These are phyloP conservation scores for Capsella bursapastoris DNA, from an alignment of 345 rosid species.

Conservation along the genomic window DNA sequence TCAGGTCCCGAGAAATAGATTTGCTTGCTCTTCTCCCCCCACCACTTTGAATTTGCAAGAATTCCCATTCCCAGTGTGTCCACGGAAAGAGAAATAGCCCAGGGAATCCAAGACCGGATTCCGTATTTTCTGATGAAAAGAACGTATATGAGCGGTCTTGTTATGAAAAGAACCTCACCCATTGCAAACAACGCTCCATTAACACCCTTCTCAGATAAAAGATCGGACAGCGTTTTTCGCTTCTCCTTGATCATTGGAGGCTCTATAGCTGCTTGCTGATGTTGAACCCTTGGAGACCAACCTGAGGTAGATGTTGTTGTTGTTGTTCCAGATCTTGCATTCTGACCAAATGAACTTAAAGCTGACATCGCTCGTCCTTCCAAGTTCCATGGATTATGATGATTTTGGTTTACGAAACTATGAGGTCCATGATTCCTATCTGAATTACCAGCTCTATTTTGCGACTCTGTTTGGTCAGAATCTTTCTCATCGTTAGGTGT, in stretches of 20 bases:
- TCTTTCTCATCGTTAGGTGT: constrained; percentile 64
- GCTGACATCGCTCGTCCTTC: constrained; percentile 89
- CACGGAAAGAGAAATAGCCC: constrained; percentile 81
- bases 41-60: constrained; percentile 46
- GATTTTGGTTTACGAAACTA: constrained; percentile 43
- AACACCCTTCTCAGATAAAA: constrained; percentile 74
- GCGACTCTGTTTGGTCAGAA: constrained; percentile 47
- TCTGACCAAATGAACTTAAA: constrained; percentile 75
- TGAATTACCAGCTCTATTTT: constrained; percentile 39
- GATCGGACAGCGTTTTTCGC: constrained; percentile 47
- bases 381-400: constrained; percentile 56
- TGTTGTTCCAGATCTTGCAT: constrained; percentile 56
- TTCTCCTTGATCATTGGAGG: constrained; percentile 52
- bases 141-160: constrained; percentile 93
- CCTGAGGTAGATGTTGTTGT: constrained; percentile 46
- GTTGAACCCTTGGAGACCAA: constrained; percentile 69
- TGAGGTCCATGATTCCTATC: constrained; percentile 44
- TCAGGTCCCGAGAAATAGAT: constrained; percentile 60
- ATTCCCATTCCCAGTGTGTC: constrained; percentile 65
- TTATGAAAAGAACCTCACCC: constrained; percentile 76
- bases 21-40: constrained; percentile 48
- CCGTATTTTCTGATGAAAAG: constrained; percentile 80
- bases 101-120: constrained; percentile 86
- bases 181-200: constrained; percentile 63
- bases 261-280: constrained; percentile 63